Percentiles rank a stretch among this genome's conserved stretches.
Evolutionary conservation across 352 stramenopile species (phyloP).

Genomic region (Elongisporangium anandrum): DNA sequence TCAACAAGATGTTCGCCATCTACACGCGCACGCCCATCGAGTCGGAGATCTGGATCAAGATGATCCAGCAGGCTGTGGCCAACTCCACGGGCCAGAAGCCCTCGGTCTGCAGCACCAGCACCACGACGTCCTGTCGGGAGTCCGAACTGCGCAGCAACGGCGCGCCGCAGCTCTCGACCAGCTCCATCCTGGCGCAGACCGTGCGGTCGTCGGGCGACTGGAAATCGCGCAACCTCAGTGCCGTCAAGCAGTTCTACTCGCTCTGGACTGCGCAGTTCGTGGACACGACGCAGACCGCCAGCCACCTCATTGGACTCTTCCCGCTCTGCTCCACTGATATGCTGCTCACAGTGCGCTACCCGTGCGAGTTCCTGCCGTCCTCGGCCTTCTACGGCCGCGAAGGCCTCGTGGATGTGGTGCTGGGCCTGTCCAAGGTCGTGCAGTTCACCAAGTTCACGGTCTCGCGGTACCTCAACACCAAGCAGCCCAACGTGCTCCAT

Average conservation of each 20-base stretch:
- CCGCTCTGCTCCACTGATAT: constrained; percentile 82
- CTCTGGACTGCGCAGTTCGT: constrained; percentile 77
- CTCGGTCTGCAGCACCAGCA: constrained; percentile 41
- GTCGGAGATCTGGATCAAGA: constrained; percentile 82
- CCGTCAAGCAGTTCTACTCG: constrained; percentile 81
- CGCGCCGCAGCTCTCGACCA: constrained; percentile 11
- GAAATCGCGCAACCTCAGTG: constrained; percentile 80
- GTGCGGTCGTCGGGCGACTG: constrained; percentile 77
- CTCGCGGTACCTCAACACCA: constrained; percentile 70
- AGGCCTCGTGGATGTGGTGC: constrained; percentile 72
- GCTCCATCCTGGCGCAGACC: constrained; percentile 46
- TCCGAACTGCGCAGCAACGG: constrained; percentile 42
- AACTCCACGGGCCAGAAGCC: constrained; percentile 48
- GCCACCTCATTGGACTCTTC: constrained; percentile 71
- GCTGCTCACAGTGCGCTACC: constrained; percentile 67
- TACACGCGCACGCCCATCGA: constrained; percentile 79
- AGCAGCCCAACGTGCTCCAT: constrained; percentile 77
- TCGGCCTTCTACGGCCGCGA: constrained; percentile 77
- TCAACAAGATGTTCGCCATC: constrained; percentile 84
- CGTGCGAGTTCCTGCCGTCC: constrained; percentile 74
- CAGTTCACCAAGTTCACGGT: constrained; percentile 70
- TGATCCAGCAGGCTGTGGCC: constrained; percentile 74
- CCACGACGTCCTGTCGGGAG: constrained; percentile 41
- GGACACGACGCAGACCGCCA: constrained; percentile 51
- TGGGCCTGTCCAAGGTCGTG: constrained; percentile 70